A percentile compares a stretch with the other conserved stretches of the same genome.
Evolutionary conservation across 495 filamentous ascomycete species (phyloP).

Genomic region (Amniculicola lignicola): DNA sequence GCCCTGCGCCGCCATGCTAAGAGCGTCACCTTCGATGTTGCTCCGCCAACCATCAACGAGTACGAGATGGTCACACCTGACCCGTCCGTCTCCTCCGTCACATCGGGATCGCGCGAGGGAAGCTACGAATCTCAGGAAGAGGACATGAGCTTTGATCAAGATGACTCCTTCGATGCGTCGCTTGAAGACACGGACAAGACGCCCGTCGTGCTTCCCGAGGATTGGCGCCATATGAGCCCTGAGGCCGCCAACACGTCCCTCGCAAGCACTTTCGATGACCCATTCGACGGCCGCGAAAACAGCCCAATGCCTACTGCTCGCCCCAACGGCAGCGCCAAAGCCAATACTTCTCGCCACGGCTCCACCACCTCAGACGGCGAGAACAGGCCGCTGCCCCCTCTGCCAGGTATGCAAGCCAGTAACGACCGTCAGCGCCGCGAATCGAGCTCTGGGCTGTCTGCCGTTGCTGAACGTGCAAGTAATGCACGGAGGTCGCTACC

Average conservation of each 20-base stretch:
- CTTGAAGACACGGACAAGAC: slow-evolving; percentile 95
- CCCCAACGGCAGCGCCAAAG: slow-evolving; percentile 18
- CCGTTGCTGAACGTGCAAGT: slow-evolving; percentile 62
- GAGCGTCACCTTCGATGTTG: slow-evolving; percentile 93
- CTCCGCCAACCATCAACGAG: slow-evolving; percentile 89
- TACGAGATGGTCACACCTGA: slow-evolving; percentile 98
- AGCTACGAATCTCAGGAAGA: slow-evolving; percentile 83
- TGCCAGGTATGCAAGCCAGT: slow-evolving; percentile 33
- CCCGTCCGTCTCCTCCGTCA: slow-evolving; percentile 67
- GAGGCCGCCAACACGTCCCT: slow-evolving; percentile 51
- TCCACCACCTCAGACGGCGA: slow-evolving; percentile 38
- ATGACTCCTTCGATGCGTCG: slow-evolving; percentile 91
- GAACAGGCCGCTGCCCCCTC: slow-evolving; percentile 40
- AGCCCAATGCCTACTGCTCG: slow-evolving; percentile 58
- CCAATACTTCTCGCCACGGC: slow-evolving; percentile 58
- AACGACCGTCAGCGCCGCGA: slow-evolving; percentile 27
- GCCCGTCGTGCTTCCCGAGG: slow-evolving; percentile 91
- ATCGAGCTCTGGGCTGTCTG: slow-evolving; percentile 50
- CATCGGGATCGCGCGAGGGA: slow-evolving; percentile 80
- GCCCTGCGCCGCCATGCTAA: slow-evolving; percentile 78
- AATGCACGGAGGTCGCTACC: slow-evolving; percentile 61
- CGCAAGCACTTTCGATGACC: slow-evolving; percentile 59
- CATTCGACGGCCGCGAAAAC: slow-evolving; percentile 61
- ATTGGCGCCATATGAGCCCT: slow-evolving; percentile 82
- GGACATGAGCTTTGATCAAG: slow-evolving; percentile 70